Evolutionary conservation across 345 rosid species (phyloP).

Genomic region (Eutrema japonicum): DNA sequence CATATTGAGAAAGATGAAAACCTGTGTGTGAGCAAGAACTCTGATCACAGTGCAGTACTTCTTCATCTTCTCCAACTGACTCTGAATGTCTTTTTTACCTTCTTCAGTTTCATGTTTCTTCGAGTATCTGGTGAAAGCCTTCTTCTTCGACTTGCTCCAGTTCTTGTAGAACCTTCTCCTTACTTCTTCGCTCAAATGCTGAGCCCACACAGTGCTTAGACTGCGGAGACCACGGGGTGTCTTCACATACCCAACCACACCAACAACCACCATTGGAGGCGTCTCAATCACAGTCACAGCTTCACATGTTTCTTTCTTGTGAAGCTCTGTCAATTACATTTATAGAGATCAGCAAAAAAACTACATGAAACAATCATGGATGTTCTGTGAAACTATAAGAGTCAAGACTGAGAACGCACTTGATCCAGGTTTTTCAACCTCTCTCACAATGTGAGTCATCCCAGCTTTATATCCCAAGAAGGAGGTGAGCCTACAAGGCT

Average conservation of each 20-base stretch:
- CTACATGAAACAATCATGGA: not conserved
- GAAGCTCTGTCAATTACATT: slow-evolving; percentile 58
- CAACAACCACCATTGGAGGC: slow-evolving; percentile 92
- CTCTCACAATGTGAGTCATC: slow-evolving; percentile 95
- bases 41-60: slow-evolving; percentile 80
- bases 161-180: slow-evolving; percentile 87
- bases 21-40: slow-evolving; percentile 90
- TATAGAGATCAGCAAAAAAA: not conserved
- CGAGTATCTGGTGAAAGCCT: slow-evolving; percentile 76
- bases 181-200: slow-evolving; percentile 85
- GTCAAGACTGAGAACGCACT: slow-evolving; percentile 46
- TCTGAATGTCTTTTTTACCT: slow-evolving; percentile 67
- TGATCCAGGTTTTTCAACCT: slow-evolving; percentile 95
- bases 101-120: slow-evolving; percentile 68
- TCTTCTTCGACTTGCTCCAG: slow-evolving; percentile 92
- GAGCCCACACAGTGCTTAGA: slow-evolving; percentile 87
- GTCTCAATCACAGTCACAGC: slow-evolving; percentile 84
- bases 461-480: slow-evolving; percentile 95
- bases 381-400: not conserved
- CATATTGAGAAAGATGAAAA: not conserved
- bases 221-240: slow-evolving; percentile 83
- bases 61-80: slow-evolving; percentile 83
- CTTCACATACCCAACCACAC: slow-evolving; percentile 87
- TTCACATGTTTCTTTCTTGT: slow-evolving; percentile 96
- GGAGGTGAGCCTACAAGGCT: slow-evolving; percentile 79